A percentile compares a stretch with the other conserved stretches of the same genome.
Conservation (phyloP, 2,329 filamentous ascomycete genomes). For the Remersonia thermophila region DNA sequence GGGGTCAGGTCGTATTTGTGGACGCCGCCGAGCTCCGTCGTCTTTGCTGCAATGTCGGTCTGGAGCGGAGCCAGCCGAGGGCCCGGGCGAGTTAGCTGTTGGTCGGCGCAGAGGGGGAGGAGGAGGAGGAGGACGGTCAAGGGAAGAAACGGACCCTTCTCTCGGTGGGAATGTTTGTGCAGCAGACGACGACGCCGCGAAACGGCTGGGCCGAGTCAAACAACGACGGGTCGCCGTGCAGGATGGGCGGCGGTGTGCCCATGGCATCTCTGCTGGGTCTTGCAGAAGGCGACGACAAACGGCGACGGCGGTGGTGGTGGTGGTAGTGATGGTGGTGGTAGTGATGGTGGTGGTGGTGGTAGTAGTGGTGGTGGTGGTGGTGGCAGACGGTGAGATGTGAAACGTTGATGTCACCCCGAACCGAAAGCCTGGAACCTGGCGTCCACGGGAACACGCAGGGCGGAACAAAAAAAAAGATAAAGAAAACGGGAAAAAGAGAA, state of each 20-base stretch:
- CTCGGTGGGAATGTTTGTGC: slow-evolving; percentile 72
- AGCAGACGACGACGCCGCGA: slow-evolving; percentile 67
- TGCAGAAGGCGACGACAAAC: background rate
- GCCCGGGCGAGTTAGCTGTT: background rate
- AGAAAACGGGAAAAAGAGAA: background rate
- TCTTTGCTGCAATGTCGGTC: slow-evolving; percentile 49
- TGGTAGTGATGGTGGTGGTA: background rate
- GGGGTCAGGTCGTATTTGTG: slow-evolving; percentile 91
- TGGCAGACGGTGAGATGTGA: too few relatives aligned
- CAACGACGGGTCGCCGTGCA: slow-evolving; percentile 3
- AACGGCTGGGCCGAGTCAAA: slow-evolving; percentile 53
- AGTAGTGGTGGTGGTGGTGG: background rate
- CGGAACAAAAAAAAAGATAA: too few relatives aligned
- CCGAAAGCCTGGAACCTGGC: too few relatives aligned
- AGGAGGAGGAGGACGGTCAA: too few relatives aligned
- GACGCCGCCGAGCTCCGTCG: slow-evolving; percentile 69
- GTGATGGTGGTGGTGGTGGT: background rate
- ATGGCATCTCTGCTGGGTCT: slow-evolving; percentile 5
- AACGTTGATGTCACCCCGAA: too few relatives aligned
- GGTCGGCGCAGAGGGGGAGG: background rate
- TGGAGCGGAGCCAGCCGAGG: slow-evolving; percentile 17
- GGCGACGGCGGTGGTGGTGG: background rate
- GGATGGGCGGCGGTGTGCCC: slow-evolving; percentile 7
- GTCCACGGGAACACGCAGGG: too few relatives aligned
- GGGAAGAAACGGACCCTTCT: slow-evolving; percentile 47